phyloP scores from a whole-genome alignment of 257 asterid genomes.

The Scutellaria barbata region DNA sequence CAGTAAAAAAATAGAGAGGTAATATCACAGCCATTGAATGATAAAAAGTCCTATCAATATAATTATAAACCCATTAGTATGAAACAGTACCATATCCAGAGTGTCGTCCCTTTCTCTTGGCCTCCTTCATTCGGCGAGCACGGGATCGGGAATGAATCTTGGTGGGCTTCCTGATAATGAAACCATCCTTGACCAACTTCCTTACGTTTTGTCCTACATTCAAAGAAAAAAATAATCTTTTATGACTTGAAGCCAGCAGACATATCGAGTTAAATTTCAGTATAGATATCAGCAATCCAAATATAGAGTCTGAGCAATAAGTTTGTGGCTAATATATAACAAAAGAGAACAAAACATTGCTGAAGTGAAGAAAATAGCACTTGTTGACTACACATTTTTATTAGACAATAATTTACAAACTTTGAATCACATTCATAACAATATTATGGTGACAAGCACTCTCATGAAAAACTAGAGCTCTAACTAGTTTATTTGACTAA shows the following conservation, averaged over 20 bases:
- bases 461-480: not conserved
- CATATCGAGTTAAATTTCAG: not conserved
- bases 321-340: no score
- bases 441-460: not conserved
- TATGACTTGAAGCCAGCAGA: not conserved
- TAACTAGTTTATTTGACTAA: not conserved
- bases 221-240: not conserved
- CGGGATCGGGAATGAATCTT: conserved; percentile 66
- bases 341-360: no score
- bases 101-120: conserved; percentile 65
- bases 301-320: no score
- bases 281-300: no score
- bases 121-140: conserved; percentile 70
- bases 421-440: not conserved
- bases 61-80: not conserved
- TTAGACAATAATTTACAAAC: no score
- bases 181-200: conserved; percentile 63
- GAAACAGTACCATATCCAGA: conserved; percentile 56
- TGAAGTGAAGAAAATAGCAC: not conserved
- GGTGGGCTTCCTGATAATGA: conserved; percentile 60
- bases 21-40: no score
- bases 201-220: conserved; percentile 50
- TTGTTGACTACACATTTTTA: not conserved
- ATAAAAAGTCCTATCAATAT: no score
- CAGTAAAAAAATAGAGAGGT: no score